These are phyloP conservation scores for Penicillium canescens DNA, from an alignment of 495 filamentous ascomycete genomes.

Conservation along the genomic window DNA sequence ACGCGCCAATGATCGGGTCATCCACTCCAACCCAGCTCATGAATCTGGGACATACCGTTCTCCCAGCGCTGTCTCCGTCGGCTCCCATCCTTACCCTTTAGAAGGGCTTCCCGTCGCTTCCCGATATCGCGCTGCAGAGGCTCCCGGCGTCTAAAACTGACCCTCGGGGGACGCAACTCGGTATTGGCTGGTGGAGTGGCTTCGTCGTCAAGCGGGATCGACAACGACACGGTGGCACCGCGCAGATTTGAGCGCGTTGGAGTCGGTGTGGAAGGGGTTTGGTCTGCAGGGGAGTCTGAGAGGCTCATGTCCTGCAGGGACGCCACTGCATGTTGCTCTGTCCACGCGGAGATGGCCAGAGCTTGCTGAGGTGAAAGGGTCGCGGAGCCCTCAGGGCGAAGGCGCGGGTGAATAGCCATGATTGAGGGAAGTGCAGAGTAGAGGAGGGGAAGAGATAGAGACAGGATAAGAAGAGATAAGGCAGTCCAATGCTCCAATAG, in stretches of 20 bases:
- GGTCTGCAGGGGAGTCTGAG: conserved; percentile 27
- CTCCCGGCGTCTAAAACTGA: conserved; percentile 45
- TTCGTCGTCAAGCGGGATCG: conserved; percentile 53
- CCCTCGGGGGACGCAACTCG: conserved; percentile 27
- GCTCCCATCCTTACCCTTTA: conserved; percentile 93
- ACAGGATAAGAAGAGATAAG: conserved; percentile 22
- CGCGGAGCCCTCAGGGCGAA: conserved; percentile 27
- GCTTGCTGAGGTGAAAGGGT: conserved; percentile 44
- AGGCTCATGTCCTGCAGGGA: conserved; percentile 44
- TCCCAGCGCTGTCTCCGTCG: conserved; percentile 89
- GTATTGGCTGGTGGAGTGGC: conserved; percentile 20
- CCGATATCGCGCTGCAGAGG: conserved; percentile 59
- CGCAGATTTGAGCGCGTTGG: conserved; percentile 30
- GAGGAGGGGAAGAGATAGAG: conserved; percentile 4
- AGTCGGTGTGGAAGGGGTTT: conserved; percentile 17
- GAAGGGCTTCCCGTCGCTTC: conserved; percentile 71
- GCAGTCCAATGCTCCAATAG: neutral
- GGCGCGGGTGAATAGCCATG: conserved; percentile 46
- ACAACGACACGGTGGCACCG: conserved; percentile 42
- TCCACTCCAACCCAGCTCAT: neutral
- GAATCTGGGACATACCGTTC: conserved; percentile 66
- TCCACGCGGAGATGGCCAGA: conserved; percentile 52
- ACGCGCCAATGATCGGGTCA: neutral
- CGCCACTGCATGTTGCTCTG: conserved; percentile 46
- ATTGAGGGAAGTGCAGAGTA: conserved; percentile 3